Evolutionary conservation across 1,284 basidiomycete genomes (phyloP), one percentile per base, ranked within the genome.

Genomic region (Moesziomyces aphidis): DNA sequence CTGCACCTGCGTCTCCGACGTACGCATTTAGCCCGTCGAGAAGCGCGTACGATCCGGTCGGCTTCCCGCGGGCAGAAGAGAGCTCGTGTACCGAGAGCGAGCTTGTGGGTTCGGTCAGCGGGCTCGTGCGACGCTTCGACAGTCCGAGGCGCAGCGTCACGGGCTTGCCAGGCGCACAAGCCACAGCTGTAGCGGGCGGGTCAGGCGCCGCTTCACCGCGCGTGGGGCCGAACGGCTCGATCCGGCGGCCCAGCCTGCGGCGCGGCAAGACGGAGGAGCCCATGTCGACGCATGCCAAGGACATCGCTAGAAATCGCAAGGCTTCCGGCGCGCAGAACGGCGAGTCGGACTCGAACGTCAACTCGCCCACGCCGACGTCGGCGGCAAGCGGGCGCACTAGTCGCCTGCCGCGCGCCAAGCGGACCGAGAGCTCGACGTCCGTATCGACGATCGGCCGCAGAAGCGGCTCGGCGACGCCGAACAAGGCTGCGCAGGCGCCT

Each of bases 221-320:
- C 7, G 50, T 39, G 8, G 56, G 52, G 3, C 46, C 43, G 51
- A 58, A 52, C 28, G 59, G 55, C 43, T 55, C 66, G 9, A 34
- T 36, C 4, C 72, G 76, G 5, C 56, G 76, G 6, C 76, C 76
- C 1, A 65, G 89, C 92, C 45, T 93, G 92, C 13, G 93, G 93
- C 83, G 90, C 89, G 11, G 93, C 92, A 76, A 72, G 59, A 73
- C 79, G 15, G 80, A 79, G 50, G 80, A 79, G 34, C 55, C 52
- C 78, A 73, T 48, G 51, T 78, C 36, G 83, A 83, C 51, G 79
- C 85, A 50, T 26, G 56, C 47, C 28, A 67, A 60, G 48, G 55
- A 63, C 31, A 23, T 54, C 31, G 48, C 54, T 1, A 64, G 39
- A 26, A 56, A 48, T 23, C 61, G 65, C 6, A 74, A 70, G 39